Evolutionary conservation across 2,329 filamentous ascomycete species (phyloP), one percentile per base, ranked within the genome.

Genomic region (Aspergillus fischeri): DNA sequence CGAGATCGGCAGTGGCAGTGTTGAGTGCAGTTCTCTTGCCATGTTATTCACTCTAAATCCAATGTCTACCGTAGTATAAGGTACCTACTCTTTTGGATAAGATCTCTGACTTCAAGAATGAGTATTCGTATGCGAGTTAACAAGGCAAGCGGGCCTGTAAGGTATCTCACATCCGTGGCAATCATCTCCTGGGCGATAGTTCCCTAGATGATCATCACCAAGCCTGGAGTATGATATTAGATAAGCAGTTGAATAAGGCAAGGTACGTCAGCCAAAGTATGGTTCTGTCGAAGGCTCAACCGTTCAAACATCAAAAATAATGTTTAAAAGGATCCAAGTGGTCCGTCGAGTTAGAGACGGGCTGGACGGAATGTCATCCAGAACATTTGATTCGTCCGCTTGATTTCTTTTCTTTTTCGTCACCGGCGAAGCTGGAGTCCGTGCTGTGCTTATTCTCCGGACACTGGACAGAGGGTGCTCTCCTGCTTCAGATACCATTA

Each of bases 1-100:
- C 63, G 63, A 66, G 69, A 69, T 70, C 68, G 66, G 64, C 67
- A 60, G 62, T 63, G 60, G 63, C 60, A 63, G 62, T 66, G 68
- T 65, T 38, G 25, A 14, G 8, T 44, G 44, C 51, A n/a, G 7
- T 49, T 45, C 10, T 24, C 7, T 24, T 10, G 21, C 32, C 14
- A 17, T 38, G 32, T 3, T 38, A n/a, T 38, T 38, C 32, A 17
- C 14, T 38, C 14, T 17, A 7, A 38, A 38, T 17, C 14, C 3
- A 38, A 38, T 17, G 32, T 38, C 11, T 29, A 11, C 11, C 11
- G 11, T 14, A 35, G 4, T 17, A 17, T 7, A 17, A 17, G 32
- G 32, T 3, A 32, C 14, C 14, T 38, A 17, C 14, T 17, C 32
- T 14, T 35, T 35, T 7, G 32, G 32, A 35, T 17, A 35, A 35